Base-by-base conservation (phyloP, 805 yeast genomes). In the Metschnikowia picachoensis region DNA sequence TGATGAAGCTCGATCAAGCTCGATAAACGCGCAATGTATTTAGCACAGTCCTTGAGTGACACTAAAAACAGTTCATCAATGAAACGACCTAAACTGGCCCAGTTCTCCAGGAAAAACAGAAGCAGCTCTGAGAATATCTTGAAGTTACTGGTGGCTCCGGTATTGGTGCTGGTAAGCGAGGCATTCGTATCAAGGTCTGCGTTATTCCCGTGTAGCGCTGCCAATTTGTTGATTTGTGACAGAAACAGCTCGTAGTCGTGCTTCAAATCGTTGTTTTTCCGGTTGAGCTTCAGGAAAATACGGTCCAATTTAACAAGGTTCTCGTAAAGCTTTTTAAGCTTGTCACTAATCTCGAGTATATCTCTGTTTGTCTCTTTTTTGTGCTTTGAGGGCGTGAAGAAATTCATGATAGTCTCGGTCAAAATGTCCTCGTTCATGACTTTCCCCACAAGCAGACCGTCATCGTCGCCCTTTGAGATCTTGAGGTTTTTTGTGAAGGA, bases 361-460 rank as follows among this genome's bases (percentile, higher is more conserved):
- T 72, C 77, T 54, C 85, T 94, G 41, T 83, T 74, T 56, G 92
- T 88, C 59, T 88, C 97, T 37, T 85, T 80, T 50, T 79, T 80
- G 55, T 78, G 78, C 54, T 72, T 72, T 13, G 73, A 64, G 40
- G 87, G 83, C 46, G 92, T 85, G 60, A 92, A 88, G n/a, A 95
- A 95, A 60, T 92, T 92, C 85, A 92, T 86, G 36, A 94, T 82
- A 3, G 87, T 84, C 60, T 92, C 99, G 0, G 96, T 83, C n/a
- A 92, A 76, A 12, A 87, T 82, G 41, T 94, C 99, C 50, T 80
- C 78, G 36, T 79, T 77, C 27, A 77, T 79, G 5, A 67, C 72
- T 48, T 62, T 67, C 46, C 58, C 74, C 36, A 65, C 76, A 51
- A 48, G 60, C 60, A 39, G 52, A 56, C 37, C 56, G 54, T 47